Evolutionary conservation across 2,329 filamentous ascomycete genomes (phyloP).

Genomic region (Aspergillus brunneoviolaceus): DNA sequence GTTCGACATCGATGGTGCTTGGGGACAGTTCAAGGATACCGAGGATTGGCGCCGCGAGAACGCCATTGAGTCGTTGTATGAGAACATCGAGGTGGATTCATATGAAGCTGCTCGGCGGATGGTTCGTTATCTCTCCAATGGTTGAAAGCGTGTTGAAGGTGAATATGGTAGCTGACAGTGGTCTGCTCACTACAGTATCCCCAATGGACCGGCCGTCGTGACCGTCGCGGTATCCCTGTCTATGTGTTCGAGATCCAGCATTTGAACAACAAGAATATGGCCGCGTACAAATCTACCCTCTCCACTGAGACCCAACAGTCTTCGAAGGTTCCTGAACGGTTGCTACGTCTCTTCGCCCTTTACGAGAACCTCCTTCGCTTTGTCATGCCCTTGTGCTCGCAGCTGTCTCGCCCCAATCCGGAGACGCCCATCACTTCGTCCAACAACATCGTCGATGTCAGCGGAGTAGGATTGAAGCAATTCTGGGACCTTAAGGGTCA

Average conservation of each 20-base stretch:
- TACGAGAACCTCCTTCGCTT: conserved; percentile 93
- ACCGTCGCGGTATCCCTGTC: conserved; percentile 85
- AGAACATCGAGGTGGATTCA: conserved; percentile 79
- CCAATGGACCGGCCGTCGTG: conserved; percentile 90
- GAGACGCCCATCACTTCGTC: conserved; percentile 87
- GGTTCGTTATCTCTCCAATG: conserved; percentile 49
- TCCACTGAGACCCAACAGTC: conserved; percentile 59
- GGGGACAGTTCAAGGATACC: conserved; percentile 80
- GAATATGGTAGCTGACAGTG: neutral
- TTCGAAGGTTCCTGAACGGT: conserved; percentile 61
- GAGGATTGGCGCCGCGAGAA: conserved; percentile 84
- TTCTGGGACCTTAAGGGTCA: conserved; percentile 94
- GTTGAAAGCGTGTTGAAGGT: neutral
- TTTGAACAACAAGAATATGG: conserved; percentile 77
- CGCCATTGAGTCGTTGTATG: conserved; percentile 74
- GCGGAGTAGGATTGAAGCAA: conserved; percentile 81
- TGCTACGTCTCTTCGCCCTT: conserved; percentile 83
- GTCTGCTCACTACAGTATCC: conserved; percentile 63
- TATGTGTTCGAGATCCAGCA: conserved; percentile 87
- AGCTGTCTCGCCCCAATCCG: conserved; percentile 70
- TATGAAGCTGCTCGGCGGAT: conserved; percentile 75
- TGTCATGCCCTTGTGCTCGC: conserved; percentile 78
- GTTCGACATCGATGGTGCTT: conserved; percentile 75
- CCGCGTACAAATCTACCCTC: conserved; percentile 65
- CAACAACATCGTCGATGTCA: conserved; percentile 94